Percentiles rank a stretch among this genome's conserved stretches.
Conservation (phyloP, 148 eudicot genomes). For the Arbutus unedo region DNA sequence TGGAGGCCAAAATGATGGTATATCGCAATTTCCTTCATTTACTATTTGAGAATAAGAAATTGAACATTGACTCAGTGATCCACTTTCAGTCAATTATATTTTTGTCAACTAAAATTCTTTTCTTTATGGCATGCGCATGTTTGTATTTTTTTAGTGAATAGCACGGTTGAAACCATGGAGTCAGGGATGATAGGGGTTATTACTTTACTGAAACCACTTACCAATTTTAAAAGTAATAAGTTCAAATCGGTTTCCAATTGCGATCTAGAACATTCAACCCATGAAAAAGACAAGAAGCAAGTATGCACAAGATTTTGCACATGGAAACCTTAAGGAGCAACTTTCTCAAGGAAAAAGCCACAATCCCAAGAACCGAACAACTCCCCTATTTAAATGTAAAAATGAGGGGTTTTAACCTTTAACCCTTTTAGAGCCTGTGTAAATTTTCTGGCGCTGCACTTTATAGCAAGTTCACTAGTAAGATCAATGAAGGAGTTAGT, state of each 20-base stretch:
- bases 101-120: too few relatives aligned
- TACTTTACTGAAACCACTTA: neutral
- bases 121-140: too few relatives aligned
- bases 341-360: neutral
- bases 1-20: conserved; percentile 87
- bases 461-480: too few relatives aligned
- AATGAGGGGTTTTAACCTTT: neutral
- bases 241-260: neutral
- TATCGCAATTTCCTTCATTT: neutral
- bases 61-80: neutral
- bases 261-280: neutral
- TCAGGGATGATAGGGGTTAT: neutral
- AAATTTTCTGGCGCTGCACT: neutral
- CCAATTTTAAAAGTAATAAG: neutral
- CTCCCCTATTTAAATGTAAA: neutral
- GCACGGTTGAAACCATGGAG: neutral
- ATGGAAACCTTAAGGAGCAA: neutral
- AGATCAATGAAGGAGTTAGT: too few relatives aligned
- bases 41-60: neutral
- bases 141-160: neutral
- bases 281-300: neutral
- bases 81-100: neutral
- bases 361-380: neutral
- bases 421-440: neutral
- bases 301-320: neutral